Conservation (phyloP, 2,329 filamentous ascomycete genomes). For the Coniochaeta ligniaria region DNA sequence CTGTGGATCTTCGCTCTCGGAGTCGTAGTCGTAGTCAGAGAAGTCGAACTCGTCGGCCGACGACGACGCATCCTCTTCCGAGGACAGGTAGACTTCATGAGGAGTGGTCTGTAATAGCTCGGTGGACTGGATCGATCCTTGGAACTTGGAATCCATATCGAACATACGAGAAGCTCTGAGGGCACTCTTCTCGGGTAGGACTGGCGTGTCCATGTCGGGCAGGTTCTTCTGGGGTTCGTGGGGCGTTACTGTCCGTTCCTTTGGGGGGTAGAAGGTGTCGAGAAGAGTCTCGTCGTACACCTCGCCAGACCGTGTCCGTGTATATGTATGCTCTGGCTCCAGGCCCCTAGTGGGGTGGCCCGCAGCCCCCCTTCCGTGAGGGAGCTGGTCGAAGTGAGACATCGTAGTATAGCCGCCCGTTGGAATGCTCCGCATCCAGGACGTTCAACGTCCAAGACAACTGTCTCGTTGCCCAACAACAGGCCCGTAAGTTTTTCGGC, state of each 20-base stretch:
- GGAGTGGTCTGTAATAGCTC: conserved; percentile 31
- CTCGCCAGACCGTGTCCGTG: conserved; percentile 2
- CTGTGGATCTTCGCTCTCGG: conserved; percentile 15
- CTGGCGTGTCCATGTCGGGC: conserved; percentile 25
- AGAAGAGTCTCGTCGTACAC: conserved; percentile 13
- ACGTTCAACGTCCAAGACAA: not conserved
- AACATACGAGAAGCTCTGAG: conserved; percentile 40
- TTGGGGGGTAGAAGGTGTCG: conserved; percentile 6
- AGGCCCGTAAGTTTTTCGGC: not conserved
- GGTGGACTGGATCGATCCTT: conserved; percentile 18
- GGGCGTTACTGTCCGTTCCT: conserved; percentile 8
- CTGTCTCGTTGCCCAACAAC: not conserved
- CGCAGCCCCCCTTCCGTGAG: conserved; percentile 8
- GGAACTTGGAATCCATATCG: conserved; percentile 17
- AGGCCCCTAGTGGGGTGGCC: conserved; percentile 6
- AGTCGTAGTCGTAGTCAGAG: conserved; percentile 29
- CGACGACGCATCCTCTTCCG: conserved; percentile 58
- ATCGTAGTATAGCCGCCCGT: conserved; percentile 5
- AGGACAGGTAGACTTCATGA: conserved; percentile 57
- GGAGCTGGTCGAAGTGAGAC: conserved; percentile 11
- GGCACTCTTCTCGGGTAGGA: conserved; percentile 42
- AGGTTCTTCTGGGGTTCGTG: conserved; percentile 10
- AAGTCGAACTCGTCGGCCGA: conserved; percentile 46
- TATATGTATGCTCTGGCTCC: conserved; percentile 8
- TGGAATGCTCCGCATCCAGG: conserved; percentile 2